Conservation (phyloP, 1,139 yeast genomes). For the Candida pseudoviswanathii region DNA sequence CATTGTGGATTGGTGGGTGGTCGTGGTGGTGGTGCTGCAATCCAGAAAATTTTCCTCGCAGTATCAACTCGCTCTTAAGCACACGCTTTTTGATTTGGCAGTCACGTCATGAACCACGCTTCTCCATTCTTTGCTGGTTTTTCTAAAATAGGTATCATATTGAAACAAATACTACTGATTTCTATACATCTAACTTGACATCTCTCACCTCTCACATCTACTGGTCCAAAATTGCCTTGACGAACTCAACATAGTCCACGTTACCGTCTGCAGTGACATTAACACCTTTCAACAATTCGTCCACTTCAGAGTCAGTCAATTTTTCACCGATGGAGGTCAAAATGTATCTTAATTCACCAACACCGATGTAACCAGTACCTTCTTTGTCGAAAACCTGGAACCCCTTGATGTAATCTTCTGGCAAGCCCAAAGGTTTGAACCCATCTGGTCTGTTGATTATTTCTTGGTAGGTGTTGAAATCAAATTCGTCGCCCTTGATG, state of each 20-base stretch:
- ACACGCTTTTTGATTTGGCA: background rate
- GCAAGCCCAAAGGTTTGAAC: conserved; percentile 86
- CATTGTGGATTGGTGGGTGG: conserved; percentile 1
- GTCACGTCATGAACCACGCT: background rate
- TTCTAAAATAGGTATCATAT: background rate
- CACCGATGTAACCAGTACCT: conserved; percentile 92
- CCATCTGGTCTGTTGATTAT: conserved; percentile 88
- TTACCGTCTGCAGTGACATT: conserved; percentile 92
- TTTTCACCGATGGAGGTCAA: conserved; percentile 94
- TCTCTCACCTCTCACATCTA: conserved; percentile 25
- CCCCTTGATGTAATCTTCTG: conserved; percentile 95
- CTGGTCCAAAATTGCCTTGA: conserved; percentile 90
- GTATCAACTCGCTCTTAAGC: background rate
- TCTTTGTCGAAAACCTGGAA: conserved; percentile 98
- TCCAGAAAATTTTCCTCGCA: background rate
- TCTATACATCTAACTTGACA: background rate
- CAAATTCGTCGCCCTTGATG: conserved; percentile 51
- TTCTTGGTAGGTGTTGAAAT: conserved; percentile 76
- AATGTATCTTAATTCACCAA: conserved; percentile 93
- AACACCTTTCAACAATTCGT: conserved; percentile 93
- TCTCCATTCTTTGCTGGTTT: too few species aligned
- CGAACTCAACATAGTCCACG: conserved; percentile 93
- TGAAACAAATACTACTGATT: background rate
- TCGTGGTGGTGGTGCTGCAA: background rate
- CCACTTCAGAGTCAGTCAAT: conserved; percentile 86